These are phyloP conservation scores for Umbelopsis sp. DNA, from an alignment of 192 early-diverging fungal species.

Conservation along the genomic window DNA sequence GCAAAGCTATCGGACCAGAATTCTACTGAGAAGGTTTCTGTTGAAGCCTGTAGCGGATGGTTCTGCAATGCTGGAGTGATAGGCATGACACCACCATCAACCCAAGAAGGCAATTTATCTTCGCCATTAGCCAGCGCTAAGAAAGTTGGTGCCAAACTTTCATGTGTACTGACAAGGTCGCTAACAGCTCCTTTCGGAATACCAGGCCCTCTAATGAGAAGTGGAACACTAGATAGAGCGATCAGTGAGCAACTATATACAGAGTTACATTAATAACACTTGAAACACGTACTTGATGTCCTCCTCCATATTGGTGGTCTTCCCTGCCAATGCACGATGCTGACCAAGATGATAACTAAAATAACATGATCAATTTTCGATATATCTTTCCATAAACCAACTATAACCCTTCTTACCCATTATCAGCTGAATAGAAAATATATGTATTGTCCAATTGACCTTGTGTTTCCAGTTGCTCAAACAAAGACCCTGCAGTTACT, in stretches of 20 bases:
- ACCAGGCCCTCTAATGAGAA: conserved; percentile 66
- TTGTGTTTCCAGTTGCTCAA: conserved; percentile 49
- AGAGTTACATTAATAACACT: conserved; percentile 22
- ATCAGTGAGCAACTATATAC: neutral
- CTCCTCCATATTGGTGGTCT: conserved; percentile 62
- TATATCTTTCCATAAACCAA: neutral
- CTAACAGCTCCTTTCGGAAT: conserved; percentile 46
- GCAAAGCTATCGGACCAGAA: conserved; percentile 42
- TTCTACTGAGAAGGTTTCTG: conserved; percentile 54
- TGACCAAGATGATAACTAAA: conserved; percentile 61
- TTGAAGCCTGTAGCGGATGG: conserved; percentile 47
- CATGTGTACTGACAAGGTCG: conserved; percentile 52
- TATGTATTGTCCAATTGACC: conserved; percentile 61
- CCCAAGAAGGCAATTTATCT: conserved; percentile 36
- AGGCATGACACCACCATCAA: conserved; percentile 62
- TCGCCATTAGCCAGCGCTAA: conserved; percentile 51
- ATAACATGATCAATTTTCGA: neutral
- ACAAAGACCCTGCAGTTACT: conserved; percentile 23
- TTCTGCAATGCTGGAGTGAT: conserved; percentile 40
- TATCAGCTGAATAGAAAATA: conserved; percentile 66
- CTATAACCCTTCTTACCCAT: conserved; percentile 39
- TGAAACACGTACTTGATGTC: conserved; percentile 53
- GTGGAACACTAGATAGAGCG: conserved; percentile 39
- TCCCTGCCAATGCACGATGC: conserved; percentile 63
- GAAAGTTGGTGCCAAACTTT: conserved; percentile 64